These are phyloP conservation scores for Asterionellopsis glacialis DNA, from an alignment of 108 stramenopile genomes.

Conservation along the genomic window DNA sequence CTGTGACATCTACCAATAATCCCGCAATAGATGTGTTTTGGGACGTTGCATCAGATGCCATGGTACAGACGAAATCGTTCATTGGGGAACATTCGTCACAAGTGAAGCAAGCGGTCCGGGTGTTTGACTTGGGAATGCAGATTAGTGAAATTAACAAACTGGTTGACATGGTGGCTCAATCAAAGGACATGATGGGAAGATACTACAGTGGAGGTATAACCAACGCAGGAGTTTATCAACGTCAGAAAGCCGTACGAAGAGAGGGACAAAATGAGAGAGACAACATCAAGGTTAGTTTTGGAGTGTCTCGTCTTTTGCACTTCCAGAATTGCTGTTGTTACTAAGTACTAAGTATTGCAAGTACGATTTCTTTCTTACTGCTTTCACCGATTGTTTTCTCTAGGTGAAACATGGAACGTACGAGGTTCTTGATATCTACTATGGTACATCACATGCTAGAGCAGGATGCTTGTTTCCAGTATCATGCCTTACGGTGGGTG, in stretches of 20 bases:
- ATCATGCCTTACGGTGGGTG: conserved; percentile 71
- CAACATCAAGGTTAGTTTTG: conserved; percentile 33
- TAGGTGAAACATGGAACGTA: conserved; percentile 61
- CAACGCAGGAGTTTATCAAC: conserved; percentile 83
- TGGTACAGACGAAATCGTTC: conserved; percentile 59
- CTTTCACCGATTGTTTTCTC: not conserved
- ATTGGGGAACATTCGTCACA: conserved; percentile 39
- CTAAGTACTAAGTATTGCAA: too few relatives aligned
- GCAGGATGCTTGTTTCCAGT: conserved; percentile 72
- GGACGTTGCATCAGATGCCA: conserved; percentile 60
- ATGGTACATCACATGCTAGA: conserved; percentile 66
- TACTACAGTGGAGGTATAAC: conserved; percentile 82
- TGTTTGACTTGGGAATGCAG: conserved; percentile 84
- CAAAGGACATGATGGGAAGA: conserved; percentile 69
- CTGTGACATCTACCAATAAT: conserved; percentile 10
- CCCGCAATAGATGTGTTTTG: conserved; percentile 48
- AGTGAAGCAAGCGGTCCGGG: conserved; percentile 67
- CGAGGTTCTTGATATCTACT: conserved; percentile 71
- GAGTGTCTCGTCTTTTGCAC: too few relatives aligned
- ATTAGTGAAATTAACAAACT: conserved; percentile 80
- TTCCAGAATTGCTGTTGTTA: too few relatives aligned
- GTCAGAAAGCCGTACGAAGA: conserved; percentile 51
- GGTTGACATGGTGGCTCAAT: conserved; percentile 72
- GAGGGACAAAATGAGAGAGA: conserved; percentile 34
- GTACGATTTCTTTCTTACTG: too few relatives aligned